A percentile compares a stretch with the other conserved stretches of the same genome.
phyloP scores from a whole-genome alignment of 192 early-diverging fungal genomes.

The Spinellus fusiger region DNA sequence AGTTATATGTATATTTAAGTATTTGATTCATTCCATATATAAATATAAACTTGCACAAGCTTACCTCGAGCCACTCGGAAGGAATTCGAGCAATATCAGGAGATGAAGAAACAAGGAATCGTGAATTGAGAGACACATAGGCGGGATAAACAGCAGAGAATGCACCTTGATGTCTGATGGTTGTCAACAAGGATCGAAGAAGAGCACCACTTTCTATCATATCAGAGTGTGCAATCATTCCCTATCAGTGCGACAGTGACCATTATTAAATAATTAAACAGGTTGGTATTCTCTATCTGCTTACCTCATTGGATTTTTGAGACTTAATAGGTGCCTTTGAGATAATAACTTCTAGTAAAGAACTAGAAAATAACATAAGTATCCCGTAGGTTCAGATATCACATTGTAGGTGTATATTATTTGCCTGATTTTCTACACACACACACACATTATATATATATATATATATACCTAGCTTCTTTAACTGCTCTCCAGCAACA shows the following conservation, averaged over 20 bases:
- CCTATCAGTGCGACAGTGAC: background rate
- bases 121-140: slow-evolving; percentile 65
- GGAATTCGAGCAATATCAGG: slow-evolving; percentile 50
- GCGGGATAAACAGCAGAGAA: slow-evolving; percentile 83
- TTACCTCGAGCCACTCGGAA: slow-evolving; percentile 66
- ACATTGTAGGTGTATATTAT: too few relatives aligned
- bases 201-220: slow-evolving; percentile 40
- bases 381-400: too few relatives aligned
- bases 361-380: too few relatives aligned
- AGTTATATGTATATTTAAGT: background rate
- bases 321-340: slow-evolving; percentile 34
- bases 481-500: slow-evolving; percentile 93
- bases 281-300: background rate
- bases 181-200: slow-evolving; percentile 52
- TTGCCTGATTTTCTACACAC: too few relatives aligned
- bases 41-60: background rate
- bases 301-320: slow-evolving; percentile 10
- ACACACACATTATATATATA: slow-evolving; percentile 1
- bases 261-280: background rate
- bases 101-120: slow-evolving; percentile 55
- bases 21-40: background rate
- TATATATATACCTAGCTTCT: slow-evolving; percentile 56
- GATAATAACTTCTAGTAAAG: slow-evolving; percentile 45
- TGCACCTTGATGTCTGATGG: slow-evolving; percentile 87
- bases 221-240: slow-evolving; percentile 8